phyloP scores from a whole-genome alignment of 495 filamentous ascomycete species.

The Penicillium cinerascens region DNA sequence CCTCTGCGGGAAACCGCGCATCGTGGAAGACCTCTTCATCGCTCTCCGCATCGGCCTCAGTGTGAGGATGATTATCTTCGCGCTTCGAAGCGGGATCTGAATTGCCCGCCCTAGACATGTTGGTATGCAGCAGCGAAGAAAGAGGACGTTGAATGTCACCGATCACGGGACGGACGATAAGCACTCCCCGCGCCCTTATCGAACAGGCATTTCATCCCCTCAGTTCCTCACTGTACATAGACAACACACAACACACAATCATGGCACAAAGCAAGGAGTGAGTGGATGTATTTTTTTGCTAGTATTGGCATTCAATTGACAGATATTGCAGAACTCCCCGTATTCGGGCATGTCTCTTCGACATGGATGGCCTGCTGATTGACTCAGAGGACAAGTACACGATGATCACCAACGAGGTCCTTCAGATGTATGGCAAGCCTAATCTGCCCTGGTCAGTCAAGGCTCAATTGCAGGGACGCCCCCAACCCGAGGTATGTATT shows the following conservation, averaged over 20 bases:
- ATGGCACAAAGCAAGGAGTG: constrained; percentile 20
- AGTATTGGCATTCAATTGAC: constrained; percentile 5
- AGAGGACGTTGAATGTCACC: constrained; percentile 1
- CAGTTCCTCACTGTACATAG: neutral
- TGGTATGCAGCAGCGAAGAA: neutral
- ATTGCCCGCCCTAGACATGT: constrained; percentile 10
- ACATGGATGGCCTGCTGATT: constrained; percentile 96
- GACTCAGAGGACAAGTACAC: constrained; percentile 95
- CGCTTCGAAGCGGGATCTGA: neutral
- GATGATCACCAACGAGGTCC: constrained; percentile 72
- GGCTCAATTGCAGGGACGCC: constrained; percentile 91
- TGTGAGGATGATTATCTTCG: constrained; percentile 8
- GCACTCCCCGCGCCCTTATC: constrained; percentile 23
- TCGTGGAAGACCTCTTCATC: constrained; percentile 48
- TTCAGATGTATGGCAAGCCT: constrained; percentile 67
- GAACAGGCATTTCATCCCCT: neutral
- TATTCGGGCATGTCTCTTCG: constrained; percentile 91
- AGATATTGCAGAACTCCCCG: constrained; percentile 56
- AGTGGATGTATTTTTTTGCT: neutral
- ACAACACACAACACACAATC: constrained; percentile 3
- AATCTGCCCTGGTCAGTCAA: constrained; percentile 88
- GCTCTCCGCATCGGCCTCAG: constrained; percentile 28
- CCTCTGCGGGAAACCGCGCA: constrained; percentile 63
- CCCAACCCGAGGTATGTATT: constrained; percentile 58
- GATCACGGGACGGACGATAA: constrained; percentile 27